These are phyloP conservation scores for Tricholomella constricta DNA, from an alignment of 768 basidiomycete species.

Conservation along the genomic window DNA sequence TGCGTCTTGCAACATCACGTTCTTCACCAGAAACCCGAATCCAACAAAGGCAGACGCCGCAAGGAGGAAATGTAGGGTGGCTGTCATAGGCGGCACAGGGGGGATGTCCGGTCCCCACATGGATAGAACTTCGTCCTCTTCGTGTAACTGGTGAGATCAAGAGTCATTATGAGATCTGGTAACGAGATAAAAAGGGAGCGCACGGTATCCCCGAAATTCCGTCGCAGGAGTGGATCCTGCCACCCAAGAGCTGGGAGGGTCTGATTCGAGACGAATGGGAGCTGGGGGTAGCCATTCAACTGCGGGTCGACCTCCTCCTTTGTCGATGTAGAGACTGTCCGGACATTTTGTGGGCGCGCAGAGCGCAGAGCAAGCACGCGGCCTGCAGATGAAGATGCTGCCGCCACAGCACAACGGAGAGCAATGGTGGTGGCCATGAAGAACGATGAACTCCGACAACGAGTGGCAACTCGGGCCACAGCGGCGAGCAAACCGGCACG, in stretches of 20 bases:
- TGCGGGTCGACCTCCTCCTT: slow-evolving; percentile 61
- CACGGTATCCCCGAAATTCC: slow-evolving; percentile 83
- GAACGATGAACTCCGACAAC: slow-evolving; percentile 3
- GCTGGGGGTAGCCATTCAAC: slow-evolving; percentile 69
- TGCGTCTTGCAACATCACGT: slow-evolving; percentile 55
- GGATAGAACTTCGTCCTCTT: slow-evolving; percentile 76
- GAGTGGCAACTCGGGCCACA: slow-evolving; percentile 7
- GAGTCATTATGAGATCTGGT: slow-evolving; percentile 11
- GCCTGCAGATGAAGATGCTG: slow-evolving; percentile 30
- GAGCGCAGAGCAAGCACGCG: slow-evolving; percentile 15
- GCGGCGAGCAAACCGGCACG: slow-evolving; percentile 16
- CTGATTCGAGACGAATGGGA: slow-evolving; percentile 69
- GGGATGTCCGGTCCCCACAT: slow-evolving; percentile 89
- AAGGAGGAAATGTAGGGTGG: slow-evolving; percentile 65
- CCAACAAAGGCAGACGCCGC: slow-evolving; percentile 64
- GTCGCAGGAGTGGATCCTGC: slow-evolving; percentile 74
- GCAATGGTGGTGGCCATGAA: slow-evolving; percentile 41
- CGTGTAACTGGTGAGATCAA: slow-evolving; percentile 62
- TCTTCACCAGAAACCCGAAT: slow-evolving; percentile 61
- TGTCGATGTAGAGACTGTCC: slow-evolving; percentile 36
- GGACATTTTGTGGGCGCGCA: slow-evolving; percentile 12
- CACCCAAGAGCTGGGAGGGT: slow-evolving; percentile 65
- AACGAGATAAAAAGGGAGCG: slow-evolving; percentile 7
- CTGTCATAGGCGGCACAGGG: slow-evolving; percentile 56
- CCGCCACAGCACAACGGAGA: slow-evolving; percentile 38